A percentile compares a stretch with the other conserved stretches of the same genome.
Evolutionary conservation across 2,329 filamentous ascomycete species (phyloP).

Genomic region (Dactylellina cionopaga): DNA sequence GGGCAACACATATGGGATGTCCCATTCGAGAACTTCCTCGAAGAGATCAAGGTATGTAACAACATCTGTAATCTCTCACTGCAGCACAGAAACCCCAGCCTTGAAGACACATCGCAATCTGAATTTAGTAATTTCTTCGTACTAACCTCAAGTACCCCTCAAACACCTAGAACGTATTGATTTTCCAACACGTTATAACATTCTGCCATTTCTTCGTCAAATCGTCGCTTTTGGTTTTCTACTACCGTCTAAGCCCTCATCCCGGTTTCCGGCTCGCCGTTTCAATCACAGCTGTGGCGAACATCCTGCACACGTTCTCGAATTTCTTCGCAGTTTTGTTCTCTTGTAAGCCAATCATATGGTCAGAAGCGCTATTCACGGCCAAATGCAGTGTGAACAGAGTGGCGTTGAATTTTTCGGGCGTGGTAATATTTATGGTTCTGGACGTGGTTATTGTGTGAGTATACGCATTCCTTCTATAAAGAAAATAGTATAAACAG

Average conservation of each 20-base stretch:
- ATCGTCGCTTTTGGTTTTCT: slow-evolving; percentile 31
- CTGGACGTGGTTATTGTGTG: slow-evolving; percentile 42
- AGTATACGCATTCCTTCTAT: not conserved
- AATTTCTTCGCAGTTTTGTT: slow-evolving; percentile 22
- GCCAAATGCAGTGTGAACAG: slow-evolving; percentile 11
- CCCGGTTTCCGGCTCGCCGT: slow-evolving; percentile 33
- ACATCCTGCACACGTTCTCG: slow-evolving; percentile 16
- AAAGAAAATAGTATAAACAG: no score
- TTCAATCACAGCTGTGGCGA: slow-evolving; percentile 6
- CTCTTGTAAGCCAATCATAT: slow-evolving; percentile 31
- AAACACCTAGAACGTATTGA: slow-evolving; percentile 10
- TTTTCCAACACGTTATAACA: slow-evolving; percentile 28
- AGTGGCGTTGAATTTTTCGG: slow-evolving; percentile 16
- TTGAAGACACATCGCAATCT: no score
- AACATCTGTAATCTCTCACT: not conserved
- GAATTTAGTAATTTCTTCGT: not conserved
- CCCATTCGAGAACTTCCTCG: slow-evolving; percentile 3
- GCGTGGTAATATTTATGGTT: slow-evolving; percentile 40
- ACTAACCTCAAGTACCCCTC: not conserved
- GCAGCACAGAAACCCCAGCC: not conserved
- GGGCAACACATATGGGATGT: slow-evolving; percentile 40
- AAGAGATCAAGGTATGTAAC: slow-evolving; percentile 14
- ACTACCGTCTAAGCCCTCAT: slow-evolving; percentile 36
- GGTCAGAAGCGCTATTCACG: slow-evolving; percentile 30
- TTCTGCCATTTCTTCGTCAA: slow-evolving; percentile 50